These are phyloP conservation scores for Tylopilus sp. DNA, from an alignment of 768 basidiomycete genomes.

Conservation along the genomic window DNA sequence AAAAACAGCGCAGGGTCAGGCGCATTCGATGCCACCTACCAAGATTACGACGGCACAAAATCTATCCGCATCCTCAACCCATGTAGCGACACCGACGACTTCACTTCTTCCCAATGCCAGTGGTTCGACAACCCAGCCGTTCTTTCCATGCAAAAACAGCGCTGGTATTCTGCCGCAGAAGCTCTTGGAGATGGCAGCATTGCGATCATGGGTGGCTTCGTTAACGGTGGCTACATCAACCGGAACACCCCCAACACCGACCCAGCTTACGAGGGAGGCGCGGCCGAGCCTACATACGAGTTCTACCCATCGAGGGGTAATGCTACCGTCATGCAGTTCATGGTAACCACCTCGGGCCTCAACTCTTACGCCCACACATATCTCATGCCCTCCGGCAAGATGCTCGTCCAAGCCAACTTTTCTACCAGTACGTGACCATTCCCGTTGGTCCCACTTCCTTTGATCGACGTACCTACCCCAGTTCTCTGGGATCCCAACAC, in stretches of 20 bases:
- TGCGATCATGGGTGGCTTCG: conserved; percentile 78
- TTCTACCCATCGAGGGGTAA: conserved; percentile 65
- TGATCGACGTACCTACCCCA: conserved; percentile 11
- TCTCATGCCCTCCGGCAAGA: conserved; percentile 68
- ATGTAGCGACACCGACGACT: conserved; percentile 51
- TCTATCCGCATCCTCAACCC: conserved; percentile 82
- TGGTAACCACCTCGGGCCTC: conserved; percentile 68
- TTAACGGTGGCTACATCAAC: conserved; percentile 77
- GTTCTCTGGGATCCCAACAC: conserved; percentile 50
- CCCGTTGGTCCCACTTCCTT: neutral
- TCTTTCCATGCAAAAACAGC: conserved; percentile 61
- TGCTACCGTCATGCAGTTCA: conserved; percentile 56
- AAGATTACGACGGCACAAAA: conserved; percentile 77
- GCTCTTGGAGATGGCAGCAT: conserved; percentile 72
- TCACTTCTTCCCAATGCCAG: conserved; percentile 50
- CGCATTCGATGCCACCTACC: conserved; percentile 61
- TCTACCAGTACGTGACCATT: conserved; percentile 54
- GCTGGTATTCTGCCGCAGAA: conserved; percentile 82
- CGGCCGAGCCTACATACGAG: conserved; percentile 76
- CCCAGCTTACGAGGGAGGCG: conserved; percentile 56
- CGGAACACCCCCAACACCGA: conserved; percentile 58
- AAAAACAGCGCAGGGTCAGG: conserved; percentile 45
- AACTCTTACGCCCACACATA: conserved; percentile 75
- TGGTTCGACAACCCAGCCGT: conserved; percentile 69
- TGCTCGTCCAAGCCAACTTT: conserved; percentile 79